phyloP scores from a whole-genome alignment of 2,329 filamentous ascomycete species.

The Colletotrichum tamarilloi region DNA sequence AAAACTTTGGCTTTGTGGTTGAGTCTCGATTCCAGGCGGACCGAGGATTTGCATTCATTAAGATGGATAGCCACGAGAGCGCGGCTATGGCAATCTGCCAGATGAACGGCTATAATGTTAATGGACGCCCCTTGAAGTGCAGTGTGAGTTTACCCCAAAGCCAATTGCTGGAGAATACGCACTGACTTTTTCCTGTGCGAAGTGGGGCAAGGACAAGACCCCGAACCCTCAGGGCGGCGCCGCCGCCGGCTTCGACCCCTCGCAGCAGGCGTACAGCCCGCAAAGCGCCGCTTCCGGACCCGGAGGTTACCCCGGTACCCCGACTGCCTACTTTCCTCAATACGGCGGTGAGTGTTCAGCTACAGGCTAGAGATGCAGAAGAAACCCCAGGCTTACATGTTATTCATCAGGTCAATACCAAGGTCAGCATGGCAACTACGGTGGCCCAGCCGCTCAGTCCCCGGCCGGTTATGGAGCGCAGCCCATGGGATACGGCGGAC shows the following conservation, averaged over 20 bases:
- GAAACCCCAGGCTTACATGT: conserved; percentile 41
- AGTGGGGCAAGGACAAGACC: conserved; percentile 99
- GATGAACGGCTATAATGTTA: conserved; percentile 97
- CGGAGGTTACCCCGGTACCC: conserved; percentile 78
- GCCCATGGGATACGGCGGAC: conserved; percentile 77
- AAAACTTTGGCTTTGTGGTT: conserved; percentile 97
- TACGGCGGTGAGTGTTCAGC: conserved; percentile 77
- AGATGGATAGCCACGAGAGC: conserved; percentile 99
- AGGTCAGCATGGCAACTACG: conserved; percentile 76
- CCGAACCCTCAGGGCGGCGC: conserved; percentile 70
- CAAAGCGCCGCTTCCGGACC: conserved; percentile 76
- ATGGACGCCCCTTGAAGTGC: conserved; percentile 96
- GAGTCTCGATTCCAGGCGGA: conserved; percentile 99
- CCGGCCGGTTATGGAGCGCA: conserved; percentile 73
- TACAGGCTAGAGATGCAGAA: neutral
- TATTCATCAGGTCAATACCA: conserved; percentile 61
- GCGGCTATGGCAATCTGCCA: conserved; percentile 99
- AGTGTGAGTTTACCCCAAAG: conserved; percentile 76
- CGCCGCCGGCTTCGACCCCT: conserved; percentile 81
- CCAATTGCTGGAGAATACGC: conserved; percentile 12
- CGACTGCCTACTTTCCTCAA: conserved; percentile 89
- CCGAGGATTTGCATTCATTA: conserved; percentile 97
- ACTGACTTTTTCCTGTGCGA: conserved; percentile 22
- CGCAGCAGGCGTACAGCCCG: conserved; percentile 75
- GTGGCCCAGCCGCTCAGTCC: conserved; percentile 69